Evolutionary conservation across 495 filamentous ascomycete genomes (phyloP), one percentile per base, ranked within the genome.

Genomic region (Melanomma pulvis-pyrius): DNA sequence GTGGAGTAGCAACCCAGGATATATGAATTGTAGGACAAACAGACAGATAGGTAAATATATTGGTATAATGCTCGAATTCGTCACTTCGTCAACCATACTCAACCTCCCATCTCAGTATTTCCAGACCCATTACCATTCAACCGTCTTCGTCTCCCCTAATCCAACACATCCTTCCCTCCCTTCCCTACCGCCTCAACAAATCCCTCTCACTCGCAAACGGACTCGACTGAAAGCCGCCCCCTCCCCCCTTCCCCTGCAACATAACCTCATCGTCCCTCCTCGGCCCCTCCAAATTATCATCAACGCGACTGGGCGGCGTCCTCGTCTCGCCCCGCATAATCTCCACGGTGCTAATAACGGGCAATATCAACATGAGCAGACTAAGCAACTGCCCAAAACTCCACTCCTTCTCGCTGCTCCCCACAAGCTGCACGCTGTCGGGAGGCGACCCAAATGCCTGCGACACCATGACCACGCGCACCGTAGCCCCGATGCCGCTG

Each of bases 311-410:
- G n/a, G 67, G 60, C 13, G 61, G 36, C 9, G 47, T 59, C 22
- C 19, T 51, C 41, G 81, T 75, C 69, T 84, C 81, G 46, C 83
- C 84, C 6, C 84, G 67, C 50, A 82, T 69, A 51, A 86, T 83
- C 74, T 87, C 84, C 29, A 86, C 70, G 0, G 78, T 77, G 0
- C 80, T 82, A 41, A 86, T 77, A 15, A 86, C 61, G 15, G 84
- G 84, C 61, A 87, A 63, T 2, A 82, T 59, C 50, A 87, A 65
- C 71, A 87, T 77, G 36, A 85, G 74, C 49, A 87, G 61, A 0
- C 79, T 77, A 8, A 87, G 69, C 61, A 85, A 65, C 74, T 85
- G 83, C 0, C 84, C 84, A 63, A 85, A 87, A 44, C 81, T 82
- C 82, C 83, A 87, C 19, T 78, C 75, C 68, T 77, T 80, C 76